Evolutionary conservation across 177 flowering plant genomes (phyloP).

Genomic region (Telopea speciosissima): DNA sequence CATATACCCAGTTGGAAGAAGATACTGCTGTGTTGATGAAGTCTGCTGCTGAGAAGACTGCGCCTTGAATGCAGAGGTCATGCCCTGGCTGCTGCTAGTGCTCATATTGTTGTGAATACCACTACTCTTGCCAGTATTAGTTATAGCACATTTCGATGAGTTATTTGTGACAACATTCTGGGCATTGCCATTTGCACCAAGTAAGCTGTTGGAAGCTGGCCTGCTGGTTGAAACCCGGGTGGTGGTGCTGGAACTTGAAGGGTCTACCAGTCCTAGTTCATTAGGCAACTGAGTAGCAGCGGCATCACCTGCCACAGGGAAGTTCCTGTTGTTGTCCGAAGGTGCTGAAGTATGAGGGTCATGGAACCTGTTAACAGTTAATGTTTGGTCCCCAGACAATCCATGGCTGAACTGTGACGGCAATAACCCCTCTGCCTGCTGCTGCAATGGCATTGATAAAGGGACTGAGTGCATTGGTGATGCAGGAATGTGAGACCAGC

Average conservation of each 20-base stretch:
- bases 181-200: slow-evolving; percentile 9
- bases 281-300: slow-evolving; percentile 44
- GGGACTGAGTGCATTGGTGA: slow-evolving; percentile 51
- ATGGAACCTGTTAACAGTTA: slow-evolving; percentile 36
- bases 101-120: slow-evolving; percentile 7
- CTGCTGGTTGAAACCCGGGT: slow-evolving; percentile 19
- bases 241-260: slow-evolving; percentile 25
- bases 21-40: slow-evolving; percentile 38
- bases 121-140: slow-evolving; percentile 25
- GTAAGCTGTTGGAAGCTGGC: slow-evolving; percentile 16
- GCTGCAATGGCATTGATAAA: slow-evolving; percentile 50
- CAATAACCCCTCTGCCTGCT: slow-evolving; percentile 37
- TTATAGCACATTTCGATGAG: slow-evolving; percentile 20
- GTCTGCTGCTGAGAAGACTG: slow-evolving; percentile 41
- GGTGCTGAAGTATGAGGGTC: slow-evolving; percentile 39
- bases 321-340: slow-evolving; percentile 29
- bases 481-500: slow-evolving; percentile 66
- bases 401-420: slow-evolving; percentile 47
- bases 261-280: slow-evolving; percentile 53
- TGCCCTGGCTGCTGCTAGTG: slow-evolving; percentile 21
- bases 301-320: slow-evolving; percentile 27
- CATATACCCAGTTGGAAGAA: slow-evolving; percentile 37
- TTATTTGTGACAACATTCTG: slow-evolving; percentile 22
- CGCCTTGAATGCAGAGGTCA: slow-evolving; percentile 24
- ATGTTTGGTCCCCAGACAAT: slow-evolving; percentile 31